Percentiles rank a stretch among this genome's conserved stretches.
Evolutionary conservation across 1,284 basidiomycete genomes (phyloP).

Genomic region (Malassezia globosa): DNA sequence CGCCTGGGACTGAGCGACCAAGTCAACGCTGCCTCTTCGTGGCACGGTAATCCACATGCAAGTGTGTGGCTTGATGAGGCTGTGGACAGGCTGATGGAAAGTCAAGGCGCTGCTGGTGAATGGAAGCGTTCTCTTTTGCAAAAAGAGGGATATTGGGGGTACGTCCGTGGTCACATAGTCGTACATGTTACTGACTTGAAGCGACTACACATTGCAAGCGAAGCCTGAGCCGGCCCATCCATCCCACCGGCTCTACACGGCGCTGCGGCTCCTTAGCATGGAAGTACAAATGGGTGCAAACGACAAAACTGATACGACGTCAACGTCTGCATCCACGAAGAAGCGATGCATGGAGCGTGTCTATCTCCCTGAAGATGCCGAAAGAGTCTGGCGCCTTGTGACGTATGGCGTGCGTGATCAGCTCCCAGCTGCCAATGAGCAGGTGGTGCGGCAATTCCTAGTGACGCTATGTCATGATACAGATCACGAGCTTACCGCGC

Average conservation of each 20-base stretch:
- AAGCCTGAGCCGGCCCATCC: constrained; percentile 34
- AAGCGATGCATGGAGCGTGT: neutral
- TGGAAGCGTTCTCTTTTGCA: constrained; percentile 29
- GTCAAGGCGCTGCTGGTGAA: constrained; percentile 18
- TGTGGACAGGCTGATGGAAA: constrained; percentile 15
- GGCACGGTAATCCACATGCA: constrained; percentile 27
- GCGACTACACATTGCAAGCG: constrained; percentile 38
- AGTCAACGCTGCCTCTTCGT: neutral
- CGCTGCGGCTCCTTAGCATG: constrained; percentile 28
- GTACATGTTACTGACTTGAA: too few species aligned
- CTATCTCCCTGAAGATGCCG: constrained; percentile 18
- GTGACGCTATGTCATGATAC: neutral
- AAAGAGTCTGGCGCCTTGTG: constrained; percentile 20
- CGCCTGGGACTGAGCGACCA: neutral
- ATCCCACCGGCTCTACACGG: constrained; percentile 32
- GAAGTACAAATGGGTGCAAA: constrained; percentile 3
- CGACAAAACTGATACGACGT: too few species aligned
- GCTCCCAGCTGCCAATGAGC: constrained; percentile 7
- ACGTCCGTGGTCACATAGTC: neutral
- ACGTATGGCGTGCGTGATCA: constrained; percentile 1
- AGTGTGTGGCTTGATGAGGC: constrained; percentile 27
- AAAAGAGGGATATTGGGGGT: constrained; percentile 33
- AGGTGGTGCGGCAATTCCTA: neutral
- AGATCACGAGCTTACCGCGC: neutral
- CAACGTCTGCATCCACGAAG: neutral